Base-by-base conservation (phyloP, 2,329 filamentous ascomycete species). In the Ceratocystis eucalypticola region DNA sequence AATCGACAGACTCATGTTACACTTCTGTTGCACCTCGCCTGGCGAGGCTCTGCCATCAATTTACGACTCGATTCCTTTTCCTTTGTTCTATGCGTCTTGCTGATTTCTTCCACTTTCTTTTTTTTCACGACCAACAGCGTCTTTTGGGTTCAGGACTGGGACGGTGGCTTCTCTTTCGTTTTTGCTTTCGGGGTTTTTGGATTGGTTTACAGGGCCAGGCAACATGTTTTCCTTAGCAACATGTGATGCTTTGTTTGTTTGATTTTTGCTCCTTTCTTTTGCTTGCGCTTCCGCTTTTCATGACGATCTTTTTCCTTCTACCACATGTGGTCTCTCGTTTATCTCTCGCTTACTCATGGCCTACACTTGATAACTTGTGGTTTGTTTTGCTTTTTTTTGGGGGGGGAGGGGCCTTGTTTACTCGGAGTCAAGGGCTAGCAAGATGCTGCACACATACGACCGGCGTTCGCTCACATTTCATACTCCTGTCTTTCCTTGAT, bases 81-180 rank as follows among this genome's bases (percentile, higher is more conserved):
- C 53, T 65, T 61, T 61, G 55, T 59, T 46, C 44, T 28, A 5
- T 33, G 25, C 48, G 22, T 28, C 17, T n/a, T 30, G 2, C 37
- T 41, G 37, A 41, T 41, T 41, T 41, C 37, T 41, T 41, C 37
- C 10, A 41, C 44, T 57, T 55, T 41, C 22, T 61, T 65, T 30
- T 61, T 37, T 37, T 41, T 45, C 17, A 53, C 33, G 50, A 50
- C 53, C 41, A 57, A 41, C 53, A 50, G 41, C 41, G 48, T 63
- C 44, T 63, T 46, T 41, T 20, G 25, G 44, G 44, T 33, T 53
- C 37, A 20, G 28, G 62, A 41, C 17, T 50, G 62, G 53, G 48
- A 46, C 30, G 55, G 64, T 55, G 53, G 44, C 64, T 65, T 44
- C 5, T 61, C 44, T 65, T 65, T 33, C 55, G 55, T 59, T 59